A percentile compares a stretch with the other conserved stretches of the same genome.
phyloP scores from a whole-genome alignment of 2,329 filamentous ascomycete genomes.

The Colletotrichum tropicale region DNA sequence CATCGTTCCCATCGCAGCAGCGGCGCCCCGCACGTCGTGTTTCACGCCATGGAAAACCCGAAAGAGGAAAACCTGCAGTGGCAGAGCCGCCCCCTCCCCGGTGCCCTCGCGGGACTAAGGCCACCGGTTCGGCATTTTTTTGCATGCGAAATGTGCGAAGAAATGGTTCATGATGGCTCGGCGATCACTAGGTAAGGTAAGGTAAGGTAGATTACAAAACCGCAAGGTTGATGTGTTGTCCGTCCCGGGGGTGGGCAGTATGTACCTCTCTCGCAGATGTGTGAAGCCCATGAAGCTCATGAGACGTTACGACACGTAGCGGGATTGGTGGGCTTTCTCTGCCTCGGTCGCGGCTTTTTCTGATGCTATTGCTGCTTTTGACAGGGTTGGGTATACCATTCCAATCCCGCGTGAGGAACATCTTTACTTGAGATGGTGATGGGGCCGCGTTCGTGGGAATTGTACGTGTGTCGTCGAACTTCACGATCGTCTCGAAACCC shows the following conservation, averaged over 20 bases:
- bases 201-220: neutral
- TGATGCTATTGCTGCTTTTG: neutral
- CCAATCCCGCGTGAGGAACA: neutral
- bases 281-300: neutral
- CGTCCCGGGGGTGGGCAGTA: neutral
- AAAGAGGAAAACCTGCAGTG: neutral
- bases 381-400: neutral
- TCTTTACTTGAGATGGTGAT: neutral
- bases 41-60: slow-evolving; percentile 1
- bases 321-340: neutral
- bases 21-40: slow-evolving; percentile 3
- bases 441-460: neutral
- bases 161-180: neutral
- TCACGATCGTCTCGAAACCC: neutral
- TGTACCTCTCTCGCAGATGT: neutral
- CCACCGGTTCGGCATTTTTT: neutral
- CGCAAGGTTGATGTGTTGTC: neutral
- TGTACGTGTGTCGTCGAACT: neutral
- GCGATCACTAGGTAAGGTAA: neutral
- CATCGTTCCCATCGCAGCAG: neutral
- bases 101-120: neutral
- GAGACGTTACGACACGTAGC: neutral
- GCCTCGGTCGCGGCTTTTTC: neutral
- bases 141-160: neutral
- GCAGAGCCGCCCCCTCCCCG: neutral